Conservation (phyloP, 331 rosid species). For the Saraca asoca region DNA sequence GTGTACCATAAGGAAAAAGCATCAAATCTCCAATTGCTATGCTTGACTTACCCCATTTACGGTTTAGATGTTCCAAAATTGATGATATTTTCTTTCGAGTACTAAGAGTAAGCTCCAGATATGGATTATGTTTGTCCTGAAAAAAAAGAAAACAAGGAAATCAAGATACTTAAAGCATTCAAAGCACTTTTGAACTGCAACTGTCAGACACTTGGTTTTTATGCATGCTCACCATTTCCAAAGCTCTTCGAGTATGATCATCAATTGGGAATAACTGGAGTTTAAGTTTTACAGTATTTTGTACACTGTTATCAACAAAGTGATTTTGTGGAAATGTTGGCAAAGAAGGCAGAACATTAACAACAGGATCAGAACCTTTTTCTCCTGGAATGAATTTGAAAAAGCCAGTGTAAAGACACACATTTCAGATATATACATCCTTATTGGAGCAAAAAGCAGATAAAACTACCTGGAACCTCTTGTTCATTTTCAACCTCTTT, state of each 20-base stretch:
- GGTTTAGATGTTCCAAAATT: constrained; percentile 85
- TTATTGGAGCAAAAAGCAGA: constrained; percentile 8
- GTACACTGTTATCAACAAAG: constrained; percentile 52
- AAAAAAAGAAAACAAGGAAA: constrained; percentile 16
- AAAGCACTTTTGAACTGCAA: constrained; percentile 28
- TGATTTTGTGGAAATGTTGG: constrained; percentile 56
- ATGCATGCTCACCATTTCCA: constrained; percentile 78
- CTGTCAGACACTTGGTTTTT: constrained; percentile 23
- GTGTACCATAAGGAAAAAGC: constrained; percentile 78
- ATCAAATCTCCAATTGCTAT: constrained; percentile 80
- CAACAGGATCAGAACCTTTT: constrained; percentile 49
- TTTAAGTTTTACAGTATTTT: constrained; percentile 65
- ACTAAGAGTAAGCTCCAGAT: constrained; percentile 92
- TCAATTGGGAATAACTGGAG: constrained; percentile 94
- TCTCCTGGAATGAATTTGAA: constrained; percentile 56
- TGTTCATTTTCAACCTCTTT: constrained; percentile 63
- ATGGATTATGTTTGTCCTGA: constrained; percentile 92
- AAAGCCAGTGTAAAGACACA: constrained; percentile 27
- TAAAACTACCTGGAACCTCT: constrained; percentile 54
- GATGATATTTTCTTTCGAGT: constrained; percentile 92
- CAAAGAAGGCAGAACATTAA: constrained; percentile 49
- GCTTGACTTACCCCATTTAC: constrained; percentile 96
- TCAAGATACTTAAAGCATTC: constrained; percentile 4
- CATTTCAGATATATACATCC: constrained; percentile 16
- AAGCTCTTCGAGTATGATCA: constrained; percentile 81